Conservation (phyloP, 2,329 filamentous ascomycete genomes). For the Didymella segeticola region DNA sequence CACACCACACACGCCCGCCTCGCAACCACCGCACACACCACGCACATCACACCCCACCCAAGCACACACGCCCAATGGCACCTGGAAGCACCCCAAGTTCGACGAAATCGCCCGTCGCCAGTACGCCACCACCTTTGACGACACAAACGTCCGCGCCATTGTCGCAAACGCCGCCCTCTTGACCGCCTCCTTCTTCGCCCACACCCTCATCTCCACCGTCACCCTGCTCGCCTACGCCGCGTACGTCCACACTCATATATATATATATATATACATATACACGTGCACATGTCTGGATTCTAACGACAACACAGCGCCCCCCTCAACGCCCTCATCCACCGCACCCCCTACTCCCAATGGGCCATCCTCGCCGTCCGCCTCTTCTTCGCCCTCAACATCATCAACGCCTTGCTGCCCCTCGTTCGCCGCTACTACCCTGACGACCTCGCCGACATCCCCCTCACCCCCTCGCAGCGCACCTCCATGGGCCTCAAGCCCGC, state of each 20-base stretch:
- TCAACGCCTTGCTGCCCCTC: slow-evolving; percentile 73
- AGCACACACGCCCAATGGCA: slow-evolving; percentile 63
- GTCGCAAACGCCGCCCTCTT: slow-evolving; percentile 70
- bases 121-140: slow-evolving; percentile 77
- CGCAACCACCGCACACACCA: slow-evolving; percentile 33
- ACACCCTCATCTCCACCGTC: slow-evolving; percentile 27
- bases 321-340: slow-evolving; percentile 44
- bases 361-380: slow-evolving; percentile 59
- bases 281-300: too few species aligned
- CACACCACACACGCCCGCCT: slow-evolving; percentile 32
- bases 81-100: slow-evolving; percentile 89
- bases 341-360: slow-evolving; percentile 48
- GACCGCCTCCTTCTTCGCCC: slow-evolving; percentile 53
- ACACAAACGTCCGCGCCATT: slow-evolving; percentile 75
- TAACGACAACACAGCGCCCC: slow-evolving; percentile 39
- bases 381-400: slow-evolving; percentile 68
- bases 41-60: too few species aligned
- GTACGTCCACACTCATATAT: slow-evolving; percentile 28
- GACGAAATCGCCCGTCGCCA: slow-evolving; percentile 85
- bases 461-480: slow-evolving; percentile 86
- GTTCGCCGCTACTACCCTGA: slow-evolving; percentile 67
- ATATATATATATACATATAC: too few species aligned
- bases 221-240: slow-evolving; percentile 29
- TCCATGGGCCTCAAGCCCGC: slow-evolving; percentile 81
- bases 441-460: slow-evolving; percentile 83